These are phyloP conservation scores for Yamagishiella unicocca DNA, from an alignment of 139 green algal species.

Conservation along the genomic window DNA sequence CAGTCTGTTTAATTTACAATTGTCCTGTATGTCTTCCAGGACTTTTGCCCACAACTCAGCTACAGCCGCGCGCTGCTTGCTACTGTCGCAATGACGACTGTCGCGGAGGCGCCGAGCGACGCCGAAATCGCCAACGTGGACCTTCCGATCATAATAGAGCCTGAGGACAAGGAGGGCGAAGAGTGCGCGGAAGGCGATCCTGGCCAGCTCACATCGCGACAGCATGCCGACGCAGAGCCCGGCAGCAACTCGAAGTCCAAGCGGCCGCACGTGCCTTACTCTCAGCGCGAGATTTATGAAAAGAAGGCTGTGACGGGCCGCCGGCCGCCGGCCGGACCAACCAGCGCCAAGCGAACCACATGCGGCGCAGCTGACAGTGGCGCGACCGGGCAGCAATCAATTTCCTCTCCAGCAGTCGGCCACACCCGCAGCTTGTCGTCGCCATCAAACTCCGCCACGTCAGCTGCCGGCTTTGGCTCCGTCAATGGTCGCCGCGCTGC, in stretches of 20 bases:
- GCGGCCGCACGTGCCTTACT: background rate
- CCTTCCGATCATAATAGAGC: background rate
- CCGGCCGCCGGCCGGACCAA: background rate
- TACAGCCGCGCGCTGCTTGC: too few species aligned
- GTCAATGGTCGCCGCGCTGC: background rate
- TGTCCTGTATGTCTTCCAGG: too few species aligned
- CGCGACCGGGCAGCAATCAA: background rate
- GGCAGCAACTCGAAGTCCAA: constrained; percentile 2
- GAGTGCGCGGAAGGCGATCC: background rate
- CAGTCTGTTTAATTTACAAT: too few species aligned
- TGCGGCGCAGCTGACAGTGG: background rate
- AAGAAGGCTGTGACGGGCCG: background rate
- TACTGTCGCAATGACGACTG: too few species aligned
- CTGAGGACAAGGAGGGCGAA: background rate
- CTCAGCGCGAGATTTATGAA: constrained; percentile 25
- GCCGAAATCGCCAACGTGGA: too few species aligned
- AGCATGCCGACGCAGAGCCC: background rate
- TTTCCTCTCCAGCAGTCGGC: background rate
- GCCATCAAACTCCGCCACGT: background rate
- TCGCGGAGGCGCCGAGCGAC: too few species aligned
- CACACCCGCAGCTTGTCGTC: background rate
- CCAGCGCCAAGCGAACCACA: background rate
- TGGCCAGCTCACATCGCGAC: background rate
- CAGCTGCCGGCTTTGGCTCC: background rate
- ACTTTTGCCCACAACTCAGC: too few species aligned